These are phyloP conservation scores for Erythrobasidium hasegawianum DNA, from an alignment of 1,284 basidiomycete species.

Conservation along the genomic window DNA sequence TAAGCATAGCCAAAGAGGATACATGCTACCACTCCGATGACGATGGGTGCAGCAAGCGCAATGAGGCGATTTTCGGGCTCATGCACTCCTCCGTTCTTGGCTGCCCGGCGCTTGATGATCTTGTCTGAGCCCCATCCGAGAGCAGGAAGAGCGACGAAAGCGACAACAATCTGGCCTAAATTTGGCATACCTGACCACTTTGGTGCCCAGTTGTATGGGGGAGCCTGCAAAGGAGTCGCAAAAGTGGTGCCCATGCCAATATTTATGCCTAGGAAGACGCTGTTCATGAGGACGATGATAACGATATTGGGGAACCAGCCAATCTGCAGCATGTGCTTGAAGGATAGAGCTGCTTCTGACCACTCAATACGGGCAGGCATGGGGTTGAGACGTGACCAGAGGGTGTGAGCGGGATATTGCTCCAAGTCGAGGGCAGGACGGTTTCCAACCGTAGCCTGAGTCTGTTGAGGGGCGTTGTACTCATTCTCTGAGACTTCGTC, in stretches of 20 bases:
- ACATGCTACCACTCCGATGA: background rate
- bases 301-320: constrained; percentile 7
- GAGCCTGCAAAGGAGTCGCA: constrained; percentile 4
- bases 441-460: too few species aligned
- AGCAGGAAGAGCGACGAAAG: background rate
- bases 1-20: constrained; percentile 7
- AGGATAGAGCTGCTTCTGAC: background rate
- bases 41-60: too few species aligned
- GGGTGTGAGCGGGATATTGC: too few species aligned
- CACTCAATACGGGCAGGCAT: background rate
- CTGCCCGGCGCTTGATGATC: too few species aligned
- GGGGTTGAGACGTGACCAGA: too few species aligned
- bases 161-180: constrained; percentile 7
- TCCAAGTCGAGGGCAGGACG: too few species aligned
- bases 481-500: too few species aligned
- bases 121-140: too few species aligned
- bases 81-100: too few species aligned
- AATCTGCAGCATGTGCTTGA: constrained; percentile 20
- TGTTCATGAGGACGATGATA: constrained; percentile 2
- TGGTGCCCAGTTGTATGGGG: constrained; percentile 4
- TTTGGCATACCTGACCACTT: background rate
- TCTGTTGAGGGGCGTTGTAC: too few species aligned
- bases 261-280: constrained; percentile 7
- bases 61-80: too few species aligned
- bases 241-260: constrained; percentile 15